These are phyloP conservation scores for Rubroboletus satanas DNA, from an alignment of 768 basidiomycete genomes.

Conservation along the genomic window DNA sequence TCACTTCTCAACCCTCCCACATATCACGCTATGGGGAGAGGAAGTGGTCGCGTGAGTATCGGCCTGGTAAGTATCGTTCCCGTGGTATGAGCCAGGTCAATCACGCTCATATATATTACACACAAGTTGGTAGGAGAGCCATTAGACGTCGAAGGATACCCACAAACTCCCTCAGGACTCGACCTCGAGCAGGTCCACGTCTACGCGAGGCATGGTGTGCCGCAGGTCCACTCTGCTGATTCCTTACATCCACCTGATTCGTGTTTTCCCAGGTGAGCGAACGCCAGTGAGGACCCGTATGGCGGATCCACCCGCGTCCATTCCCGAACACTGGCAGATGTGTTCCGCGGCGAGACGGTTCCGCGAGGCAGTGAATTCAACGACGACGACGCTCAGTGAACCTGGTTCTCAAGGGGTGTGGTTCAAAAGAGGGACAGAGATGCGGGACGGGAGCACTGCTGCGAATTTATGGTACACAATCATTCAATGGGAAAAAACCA, in stretches of 20 bases:
- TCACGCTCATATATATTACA: background rate
- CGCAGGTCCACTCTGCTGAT: background rate
- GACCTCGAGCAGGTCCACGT: conserved; percentile 69
- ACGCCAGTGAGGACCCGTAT: conserved; percentile 72
- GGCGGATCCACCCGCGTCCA: conserved; percentile 54
- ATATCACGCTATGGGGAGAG: background rate
- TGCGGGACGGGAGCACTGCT: conserved; percentile 47
- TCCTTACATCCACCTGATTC: background rate
- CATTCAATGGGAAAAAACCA: background rate
- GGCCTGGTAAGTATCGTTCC: conserved; percentile 12
- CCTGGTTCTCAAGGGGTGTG: conserved; percentile 30
- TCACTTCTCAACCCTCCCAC: background rate
- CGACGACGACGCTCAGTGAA: conserved; percentile 9
- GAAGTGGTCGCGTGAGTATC: background rate
- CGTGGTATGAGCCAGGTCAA: background rate
- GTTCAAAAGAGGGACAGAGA: conserved; percentile 51
- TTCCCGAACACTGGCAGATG: conserved; percentile 68
- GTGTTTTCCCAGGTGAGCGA: conserved; percentile 54
- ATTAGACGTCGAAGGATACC: conserved; percentile 60
- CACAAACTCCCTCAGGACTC: conserved; percentile 51
- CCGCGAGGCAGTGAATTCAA: conserved; percentile 39
- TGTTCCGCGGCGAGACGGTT: conserved; percentile 55
- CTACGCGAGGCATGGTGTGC: conserved; percentile 70
- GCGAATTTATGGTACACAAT: conserved; percentile 60
- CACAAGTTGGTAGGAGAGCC: conserved; percentile 37